Evolutionary conservation across 768 basidiomycete species (phyloP).

Genomic region (Cyclocybe cylindracea): DNA sequence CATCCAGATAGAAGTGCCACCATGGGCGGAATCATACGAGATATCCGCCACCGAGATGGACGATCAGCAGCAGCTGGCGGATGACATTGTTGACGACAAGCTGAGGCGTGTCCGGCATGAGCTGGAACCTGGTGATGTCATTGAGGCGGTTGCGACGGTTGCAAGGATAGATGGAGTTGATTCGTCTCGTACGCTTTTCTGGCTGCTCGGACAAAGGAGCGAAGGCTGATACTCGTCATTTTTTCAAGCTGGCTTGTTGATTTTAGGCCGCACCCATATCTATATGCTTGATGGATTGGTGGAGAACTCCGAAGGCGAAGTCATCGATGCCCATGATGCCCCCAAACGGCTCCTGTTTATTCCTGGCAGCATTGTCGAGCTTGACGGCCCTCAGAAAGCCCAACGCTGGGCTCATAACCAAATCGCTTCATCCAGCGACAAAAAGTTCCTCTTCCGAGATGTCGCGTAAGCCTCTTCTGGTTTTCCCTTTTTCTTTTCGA

Average conservation of each 20-base stretch:
- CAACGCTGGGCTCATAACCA: conserved; percentile 84
- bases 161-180: conserved; percentile 90
- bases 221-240: not conserved
- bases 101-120: conserved; percentile 85
- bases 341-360: conserved; percentile 81
- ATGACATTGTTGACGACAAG: conserved; percentile 87
- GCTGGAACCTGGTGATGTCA: conserved; percentile 85
- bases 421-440: conserved; percentile 75
- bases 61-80: conserved; percentile 58
- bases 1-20: conserved; percentile 61
- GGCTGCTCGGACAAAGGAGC: not conserved
- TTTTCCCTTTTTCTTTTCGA: not conserved
- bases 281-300: conserved; percentile 92
- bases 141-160: conserved; percentile 85
- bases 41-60: conserved; percentile 64
- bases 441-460: conserved; percentile 87
- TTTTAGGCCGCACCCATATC: conserved; percentile 81
- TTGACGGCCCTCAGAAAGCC: conserved; percentile 78
- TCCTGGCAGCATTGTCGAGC: conserved; percentile 80
- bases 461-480: conserved; percentile 67
- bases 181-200: conserved; percentile 68
- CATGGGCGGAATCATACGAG: conserved; percentile 76
- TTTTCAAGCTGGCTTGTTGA: conserved; percentile 75
- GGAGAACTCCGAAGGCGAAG: conserved; percentile 83
- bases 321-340: conserved; percentile 86